These are phyloP conservation scores for Diaporthe capsici DNA, from an alignment of 2,329 filamentous ascomycete species.

Conservation along the genomic window DNA sequence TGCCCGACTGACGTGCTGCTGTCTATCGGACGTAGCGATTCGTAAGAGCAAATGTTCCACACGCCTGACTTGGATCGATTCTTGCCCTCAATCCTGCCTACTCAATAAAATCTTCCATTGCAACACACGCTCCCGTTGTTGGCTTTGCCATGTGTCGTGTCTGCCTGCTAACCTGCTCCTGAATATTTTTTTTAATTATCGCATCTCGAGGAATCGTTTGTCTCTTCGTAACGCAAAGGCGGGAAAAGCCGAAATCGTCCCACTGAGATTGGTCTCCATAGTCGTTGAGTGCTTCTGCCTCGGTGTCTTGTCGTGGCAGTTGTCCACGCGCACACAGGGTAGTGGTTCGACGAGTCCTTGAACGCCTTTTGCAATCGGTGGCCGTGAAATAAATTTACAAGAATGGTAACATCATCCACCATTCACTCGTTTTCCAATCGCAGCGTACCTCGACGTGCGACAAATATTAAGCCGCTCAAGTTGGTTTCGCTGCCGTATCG, in stretches of 20 bases:
- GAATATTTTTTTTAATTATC: slow-evolving; percentile 24
- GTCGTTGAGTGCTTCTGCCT: slow-evolving; percentile 8
- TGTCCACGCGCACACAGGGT: slow-evolving; percentile 1
- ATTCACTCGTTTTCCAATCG: slow-evolving; percentile 35
- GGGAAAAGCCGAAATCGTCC: neutral
- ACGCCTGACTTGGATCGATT: slow-evolving; percentile 22
- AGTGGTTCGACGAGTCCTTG: slow-evolving; percentile 11
- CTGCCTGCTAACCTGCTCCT: slow-evolving; percentile 11
- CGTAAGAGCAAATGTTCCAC: slow-evolving; percentile 35
- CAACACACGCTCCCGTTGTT: slow-evolving; percentile 26
- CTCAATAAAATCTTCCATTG: slow-evolving; percentile 12
- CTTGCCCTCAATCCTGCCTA: slow-evolving; percentile 1
- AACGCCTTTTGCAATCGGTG: slow-evolving; percentile 39
- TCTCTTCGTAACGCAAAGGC: slow-evolving; percentile 16
- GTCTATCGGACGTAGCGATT: slow-evolving; percentile 35
- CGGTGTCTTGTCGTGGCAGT: slow-evolving; percentile 7
- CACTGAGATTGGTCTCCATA: neutral
- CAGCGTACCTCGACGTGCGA: neutral
- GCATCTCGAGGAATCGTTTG: slow-evolving; percentile 13
- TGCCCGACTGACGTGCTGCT: slow-evolving; percentile 31
- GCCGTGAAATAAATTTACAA: slow-evolving; percentile 40
- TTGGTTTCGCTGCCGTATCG: neutral
- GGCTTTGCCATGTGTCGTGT: slow-evolving; percentile 13
- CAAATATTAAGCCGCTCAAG: neutral
- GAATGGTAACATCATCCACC: slow-evolving; percentile 31